Conservation (phyloP, 306 rosid genomes). For the Vicia faba region DNA sequence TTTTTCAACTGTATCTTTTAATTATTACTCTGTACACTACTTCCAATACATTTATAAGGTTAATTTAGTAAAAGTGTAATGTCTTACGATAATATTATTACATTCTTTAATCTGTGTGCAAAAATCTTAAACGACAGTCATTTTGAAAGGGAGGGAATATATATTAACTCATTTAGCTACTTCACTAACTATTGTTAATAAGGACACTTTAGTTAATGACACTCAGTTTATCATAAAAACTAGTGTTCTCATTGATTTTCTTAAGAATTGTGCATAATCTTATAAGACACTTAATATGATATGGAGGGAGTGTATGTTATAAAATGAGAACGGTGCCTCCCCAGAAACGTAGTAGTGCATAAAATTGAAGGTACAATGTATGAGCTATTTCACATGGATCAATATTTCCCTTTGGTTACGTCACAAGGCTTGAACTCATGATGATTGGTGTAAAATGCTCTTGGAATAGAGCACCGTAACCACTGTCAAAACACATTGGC, state of each 20-base stretch:
- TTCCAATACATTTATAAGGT: too few species aligned
- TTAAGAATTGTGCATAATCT: not conserved
- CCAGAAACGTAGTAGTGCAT: not conserved
- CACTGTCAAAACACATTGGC: not conserved
- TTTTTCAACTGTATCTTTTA: too few species aligned
- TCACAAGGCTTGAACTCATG: slow-evolving; percentile 2
- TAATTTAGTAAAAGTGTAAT: too few species aligned
- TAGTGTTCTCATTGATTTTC: not conserved
- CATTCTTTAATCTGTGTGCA: too few species aligned
- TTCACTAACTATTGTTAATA: not conserved
- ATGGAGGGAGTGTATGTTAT: not conserved
- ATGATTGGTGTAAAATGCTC: not conserved
- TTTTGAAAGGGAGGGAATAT: too few species aligned
- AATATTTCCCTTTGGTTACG: not conserved
- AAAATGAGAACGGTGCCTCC: not conserved
- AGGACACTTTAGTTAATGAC: not conserved
- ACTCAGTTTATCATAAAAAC: too few species aligned
- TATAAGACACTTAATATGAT: not conserved
- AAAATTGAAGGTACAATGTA: not conserved
- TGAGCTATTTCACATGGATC: not conserved
- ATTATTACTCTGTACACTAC: too few species aligned
- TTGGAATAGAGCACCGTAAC: not conserved
- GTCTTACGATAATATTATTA: too few species aligned
- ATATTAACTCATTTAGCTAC: not conserved
- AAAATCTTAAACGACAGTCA: too few species aligned